phyloP scores from a whole-genome alignment of 169 alveolate species.

The Plasmodium fragile region DNA sequence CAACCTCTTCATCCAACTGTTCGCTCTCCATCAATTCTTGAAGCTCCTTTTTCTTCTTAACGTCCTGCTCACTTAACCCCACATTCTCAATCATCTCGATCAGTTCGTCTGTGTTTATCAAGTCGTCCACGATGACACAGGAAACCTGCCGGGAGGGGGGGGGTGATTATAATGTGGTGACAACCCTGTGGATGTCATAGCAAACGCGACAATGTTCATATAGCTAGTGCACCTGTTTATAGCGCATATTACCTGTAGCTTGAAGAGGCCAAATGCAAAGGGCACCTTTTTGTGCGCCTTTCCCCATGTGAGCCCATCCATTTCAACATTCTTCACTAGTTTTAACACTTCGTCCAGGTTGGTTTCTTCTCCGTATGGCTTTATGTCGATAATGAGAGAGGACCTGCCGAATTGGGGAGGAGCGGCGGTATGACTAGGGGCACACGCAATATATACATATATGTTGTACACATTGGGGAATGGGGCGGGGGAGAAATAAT shows the following conservation, averaged over 20 bases:
- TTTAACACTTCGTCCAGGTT: constrained; percentile 86
- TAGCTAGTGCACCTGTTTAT: background rate
- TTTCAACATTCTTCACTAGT: constrained; percentile 82
- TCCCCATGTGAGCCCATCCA: constrained; percentile 91
- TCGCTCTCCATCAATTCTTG: constrained; percentile 82
- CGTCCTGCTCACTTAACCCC: constrained; percentile 87
- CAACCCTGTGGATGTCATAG: background rate
- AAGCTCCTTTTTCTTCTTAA: constrained; percentile 74
- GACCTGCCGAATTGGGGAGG: constrained; percentile 79
- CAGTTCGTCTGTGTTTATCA: constrained; percentile 87
- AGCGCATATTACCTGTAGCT: constrained; percentile 81
- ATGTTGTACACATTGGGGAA: background rate
- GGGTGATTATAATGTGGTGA: background rate
- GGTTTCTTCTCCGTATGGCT: constrained; percentile 88
- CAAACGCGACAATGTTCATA: background rate
- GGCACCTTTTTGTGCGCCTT: constrained; percentile 88
- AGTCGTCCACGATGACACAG: constrained; percentile 88
- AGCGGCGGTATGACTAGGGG: background rate
- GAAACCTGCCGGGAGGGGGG: constrained; percentile 75
- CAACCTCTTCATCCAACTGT: constrained; percentile 81
- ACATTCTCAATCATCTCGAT: constrained; percentile 87
- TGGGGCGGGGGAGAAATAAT: background rate
- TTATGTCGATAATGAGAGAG: constrained; percentile 87
- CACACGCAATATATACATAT: background rate
- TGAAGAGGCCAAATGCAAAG: constrained; percentile 90